Percentiles rank a stretch among this genome's conserved stretches.
These are phyloP conservation scores for Penicillium cataractarum DNA, from an alignment of 495 filamentous ascomycete genomes.

Conservation along the genomic window DNA sequence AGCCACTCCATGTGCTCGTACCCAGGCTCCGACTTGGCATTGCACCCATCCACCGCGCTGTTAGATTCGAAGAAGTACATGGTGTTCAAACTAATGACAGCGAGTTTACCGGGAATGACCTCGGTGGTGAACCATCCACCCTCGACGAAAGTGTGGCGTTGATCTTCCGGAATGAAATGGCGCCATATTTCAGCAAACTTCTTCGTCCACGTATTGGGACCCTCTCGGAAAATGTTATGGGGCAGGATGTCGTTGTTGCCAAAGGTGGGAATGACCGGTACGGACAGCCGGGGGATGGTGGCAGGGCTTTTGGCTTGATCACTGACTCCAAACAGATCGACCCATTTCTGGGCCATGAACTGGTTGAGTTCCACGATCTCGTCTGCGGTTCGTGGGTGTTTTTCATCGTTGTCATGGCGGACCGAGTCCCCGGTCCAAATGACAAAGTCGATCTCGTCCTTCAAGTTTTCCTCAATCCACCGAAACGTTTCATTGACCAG, in stretches of 20 bases:
- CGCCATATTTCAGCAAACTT: constrained; percentile 75
- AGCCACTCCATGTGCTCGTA: constrained; percentile 97
- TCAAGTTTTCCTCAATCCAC: constrained; percentile 87
- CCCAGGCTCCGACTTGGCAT: constrained; percentile 73
- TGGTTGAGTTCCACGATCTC: constrained; percentile 79
- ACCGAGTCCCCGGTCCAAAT: constrained; percentile 98
- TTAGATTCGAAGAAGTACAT: constrained; percentile 96
- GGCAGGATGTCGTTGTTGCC: constrained; percentile 98
- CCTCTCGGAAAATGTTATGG: constrained; percentile 87
- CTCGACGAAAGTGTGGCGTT: constrained; percentile 87
- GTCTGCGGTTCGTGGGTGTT: constrained; percentile 69
- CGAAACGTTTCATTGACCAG: constrained; percentile 88
- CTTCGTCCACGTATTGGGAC: constrained; percentile 83
- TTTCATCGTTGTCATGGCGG: constrained; percentile 90
- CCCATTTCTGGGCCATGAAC: constrained; percentile 74
- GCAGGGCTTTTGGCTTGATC: constrained; percentile 47
- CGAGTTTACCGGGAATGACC: constrained; percentile 83
- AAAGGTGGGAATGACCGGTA: constrained; percentile 87
- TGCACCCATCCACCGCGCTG: constrained; percentile 88
- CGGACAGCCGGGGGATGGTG: constrained; percentile 53
- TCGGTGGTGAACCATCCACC: constrained; percentile 95
- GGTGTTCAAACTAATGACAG: constrained; percentile 94
- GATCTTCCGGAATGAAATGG: constrained; percentile 87
- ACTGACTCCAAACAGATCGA: constrained; percentile 66
- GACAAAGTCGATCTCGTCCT: constrained; percentile 87